Conservation (phyloP, 1,284 basidiomycete species). For the Malassezia globosa region DNA sequence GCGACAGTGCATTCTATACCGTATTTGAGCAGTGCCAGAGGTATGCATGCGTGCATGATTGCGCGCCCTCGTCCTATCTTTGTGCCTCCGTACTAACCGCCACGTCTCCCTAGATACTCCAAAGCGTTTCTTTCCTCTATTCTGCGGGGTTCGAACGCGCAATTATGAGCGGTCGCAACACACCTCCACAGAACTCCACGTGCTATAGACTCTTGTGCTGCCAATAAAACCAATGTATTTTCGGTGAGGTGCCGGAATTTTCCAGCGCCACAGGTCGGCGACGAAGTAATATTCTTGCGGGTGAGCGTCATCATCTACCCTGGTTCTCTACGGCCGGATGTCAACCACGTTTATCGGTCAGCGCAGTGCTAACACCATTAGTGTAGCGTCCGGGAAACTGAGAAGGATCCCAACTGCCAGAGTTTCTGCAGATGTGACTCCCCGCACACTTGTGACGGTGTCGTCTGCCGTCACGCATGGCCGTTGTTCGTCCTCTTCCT, state of each 20-base stretch:
- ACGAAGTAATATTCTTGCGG: background rate
- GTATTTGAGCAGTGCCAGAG: conserved; percentile 48
- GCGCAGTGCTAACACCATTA: background rate
- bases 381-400: background rate
- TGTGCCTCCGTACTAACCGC: background rate
- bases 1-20: conserved; percentile 13
- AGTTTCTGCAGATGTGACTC: background rate
- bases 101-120: conserved; percentile 11
- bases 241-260: background rate
- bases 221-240: conserved; percentile 11
- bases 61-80: too few relatives aligned
- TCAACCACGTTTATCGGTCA: conserved; percentile 6
- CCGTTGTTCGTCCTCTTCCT: background rate
- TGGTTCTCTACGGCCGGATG: background rate
- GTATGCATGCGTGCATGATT: conserved; percentile 31
- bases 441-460: background rate
- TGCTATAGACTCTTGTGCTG: conserved; percentile 1
- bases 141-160: conserved; percentile 2
- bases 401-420: background rate
- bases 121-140: conserved; percentile 19
- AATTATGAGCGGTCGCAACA: conserved; percentile 1
- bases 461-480: background rate
- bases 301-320: background rate
- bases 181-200: conserved; percentile 4
- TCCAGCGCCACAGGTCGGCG: background rate